Conservation (phyloP, 495 filamentous ascomycete species). For the Neurospora hispaniola region DNA sequence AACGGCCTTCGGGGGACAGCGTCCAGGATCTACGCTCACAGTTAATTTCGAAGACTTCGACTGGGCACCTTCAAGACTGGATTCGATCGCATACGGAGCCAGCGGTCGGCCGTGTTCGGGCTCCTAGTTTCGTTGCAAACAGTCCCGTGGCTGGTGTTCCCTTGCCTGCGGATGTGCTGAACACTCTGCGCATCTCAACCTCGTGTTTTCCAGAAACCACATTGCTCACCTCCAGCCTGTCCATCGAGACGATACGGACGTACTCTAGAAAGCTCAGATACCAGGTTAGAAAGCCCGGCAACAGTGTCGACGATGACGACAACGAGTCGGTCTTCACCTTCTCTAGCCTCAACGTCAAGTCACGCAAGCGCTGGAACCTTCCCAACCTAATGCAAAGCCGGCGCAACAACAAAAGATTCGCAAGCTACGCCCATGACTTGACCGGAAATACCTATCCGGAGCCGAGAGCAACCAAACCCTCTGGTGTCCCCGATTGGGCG, state of each 20-base stretch:
- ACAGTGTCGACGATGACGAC: constrained; percentile 2
- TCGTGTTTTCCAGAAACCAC: constrained; percentile 37
- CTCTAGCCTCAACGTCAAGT: background rate
- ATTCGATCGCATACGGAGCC: background rate
- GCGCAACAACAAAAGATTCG: constrained; percentile 3
- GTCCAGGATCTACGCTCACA: background rate
- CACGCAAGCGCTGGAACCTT: constrained; percentile 16
- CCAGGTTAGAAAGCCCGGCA: background rate
- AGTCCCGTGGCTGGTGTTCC: constrained; percentile 17
- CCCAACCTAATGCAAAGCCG: constrained; percentile 9
- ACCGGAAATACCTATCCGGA: background rate
- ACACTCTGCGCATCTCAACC: constrained; percentile 30
- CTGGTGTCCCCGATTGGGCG: constrained; percentile 22
- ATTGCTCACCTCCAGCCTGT: constrained; percentile 33
- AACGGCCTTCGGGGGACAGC: background rate
- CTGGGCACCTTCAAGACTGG: background rate
- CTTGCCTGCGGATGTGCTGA: constrained; percentile 30
- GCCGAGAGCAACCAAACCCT: background rate
- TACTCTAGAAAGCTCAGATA: constrained; percentile 34
- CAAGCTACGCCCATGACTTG: background rate
- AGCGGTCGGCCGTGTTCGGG: background rate
- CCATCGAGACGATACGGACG: constrained; percentile 35
- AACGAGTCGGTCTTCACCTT: constrained; percentile 12
- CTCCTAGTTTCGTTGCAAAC: background rate
- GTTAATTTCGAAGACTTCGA: background rate